Evolutionary conservation across 2,329 filamentous ascomycete genomes (phyloP), one percentile per base, ranked within the genome.

Genomic region (Exutisphaerella laricina): DNA sequence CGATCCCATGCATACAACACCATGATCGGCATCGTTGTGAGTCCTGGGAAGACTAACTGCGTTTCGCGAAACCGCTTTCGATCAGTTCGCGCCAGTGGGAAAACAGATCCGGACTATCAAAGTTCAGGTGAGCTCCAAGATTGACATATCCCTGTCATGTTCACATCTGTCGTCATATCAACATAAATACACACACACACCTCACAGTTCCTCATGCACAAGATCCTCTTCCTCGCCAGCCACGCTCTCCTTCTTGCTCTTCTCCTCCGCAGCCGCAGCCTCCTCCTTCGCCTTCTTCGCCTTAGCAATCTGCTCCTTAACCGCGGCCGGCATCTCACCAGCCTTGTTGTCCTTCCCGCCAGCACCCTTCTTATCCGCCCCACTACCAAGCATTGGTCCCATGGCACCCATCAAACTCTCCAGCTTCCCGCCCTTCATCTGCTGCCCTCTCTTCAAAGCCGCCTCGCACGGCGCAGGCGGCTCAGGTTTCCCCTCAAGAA

Each of bases 371-470:
- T 26, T 45, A 17, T 18, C 36, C 5, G 37, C 42, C 9, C 41
- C 39, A 20, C 38, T 48, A 42, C 49, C 46, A 31, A 49, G 37
- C 45, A 51, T 32, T 14, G 32, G 35, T 12, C 35, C 43, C 25
- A 53, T 44, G 8, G 33, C 40, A 3, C 41, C 46, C 16, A 56
- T 54, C 29, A 56, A 25, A 4, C 34, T 42, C 37, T 58, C 57
- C 47, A 60, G 31, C 46, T 53, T 60, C 4, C 57, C 58, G 12
- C 56, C 56, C 42, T 58, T 58, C 8, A 55, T 49, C 45, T 56
- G 56, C 45, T 54, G 46, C n/a, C n/a, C n/a, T 54, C 60, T 59
- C 54, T 57, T 51, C 55, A 53, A 51, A 13, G 57, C 57, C 43
- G 42, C 49, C 40, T 53, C 51, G 23, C 58, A 61, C 17, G 53